Evolutionary conservation across 1,284 basidiomycete species (phyloP), one percentile per base, ranked within the genome.

Genomic region (Rhodotorula sp.): DNA sequence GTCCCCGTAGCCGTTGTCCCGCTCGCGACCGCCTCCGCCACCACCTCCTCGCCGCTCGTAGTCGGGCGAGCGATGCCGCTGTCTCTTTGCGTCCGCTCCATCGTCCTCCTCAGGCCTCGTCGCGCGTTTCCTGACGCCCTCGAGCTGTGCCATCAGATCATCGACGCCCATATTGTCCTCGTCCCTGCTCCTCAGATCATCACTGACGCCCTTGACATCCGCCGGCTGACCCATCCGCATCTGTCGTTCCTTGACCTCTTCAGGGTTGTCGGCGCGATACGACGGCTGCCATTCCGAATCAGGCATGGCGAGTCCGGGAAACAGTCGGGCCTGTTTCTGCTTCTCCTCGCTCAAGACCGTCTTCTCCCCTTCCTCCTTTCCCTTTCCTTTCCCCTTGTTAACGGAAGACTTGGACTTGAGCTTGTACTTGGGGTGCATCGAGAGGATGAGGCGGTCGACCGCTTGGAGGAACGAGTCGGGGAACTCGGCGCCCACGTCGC

Each of bases 391-490:
- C 78, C 80, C 71, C 80, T 83, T 79, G 36, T 80, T 1, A 15
- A 20, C 24, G 39, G 67, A 67, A 32, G 81, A 82, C 6, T 75
- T 76, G 62, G 80, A 75, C 76, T 81, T 85, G 81, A 92, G 90
- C 84, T 94, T 96, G 84, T 98, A 90, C 78, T 94, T 97, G 0
- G 95, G 96, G 78, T 99, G 96, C 84, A 98, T 87, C 70, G 87
- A 91, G 62, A 95, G 86, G 76, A 99, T 92, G 70, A 98, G 86
- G 39, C 96, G 89, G 82, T 99, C 95, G 59, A 99, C 87, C 78
- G 90, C 95, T 79, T 92, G 88, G 71, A 96, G 83, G 79, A 98
- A 92, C 53, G 90, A 90, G 70, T 92, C 90, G 2, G 92, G 89
- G 79, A 98, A 95, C 72, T 89, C 88, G 47, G 93, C 91, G 51